These are phyloP conservation scores for Petunia hybrid DNA, from an alignment of 305 asterid species.

Conservation along the genomic window DNA sequence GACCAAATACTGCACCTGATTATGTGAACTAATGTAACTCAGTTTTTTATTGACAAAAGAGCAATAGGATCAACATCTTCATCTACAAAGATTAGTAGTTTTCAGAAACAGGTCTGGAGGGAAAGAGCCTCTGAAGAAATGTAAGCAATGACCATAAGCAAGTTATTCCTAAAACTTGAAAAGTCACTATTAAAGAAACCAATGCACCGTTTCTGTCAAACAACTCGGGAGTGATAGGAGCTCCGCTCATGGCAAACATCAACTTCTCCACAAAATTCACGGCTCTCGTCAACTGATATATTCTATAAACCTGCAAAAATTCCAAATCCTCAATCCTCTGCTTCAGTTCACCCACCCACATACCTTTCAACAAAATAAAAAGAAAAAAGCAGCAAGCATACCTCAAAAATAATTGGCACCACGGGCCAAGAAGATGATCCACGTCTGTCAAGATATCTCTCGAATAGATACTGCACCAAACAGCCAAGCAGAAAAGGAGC, in stretches of 20 bases:
- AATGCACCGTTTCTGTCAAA: constrained; percentile 63
- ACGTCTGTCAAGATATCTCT: constrained; percentile 53
- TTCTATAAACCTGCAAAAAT: constrained; percentile 74
- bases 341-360: background rate
- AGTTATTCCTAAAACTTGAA: constrained; percentile 68
- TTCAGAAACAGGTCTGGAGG: constrained; percentile 89
- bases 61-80: constrained; percentile 6
- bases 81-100: constrained; percentile 60
- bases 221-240: constrained; percentile 50
- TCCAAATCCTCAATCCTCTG: constrained; percentile 19
- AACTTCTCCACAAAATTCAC: constrained; percentile 63
- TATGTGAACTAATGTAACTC: background rate
- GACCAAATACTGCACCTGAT: background rate
- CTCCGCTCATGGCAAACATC: constrained; percentile 61
- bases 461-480: constrained; percentile 68
- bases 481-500: constrained; percentile 74
- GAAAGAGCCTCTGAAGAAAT: constrained; percentile 87
- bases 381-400: constrained; percentile 32
- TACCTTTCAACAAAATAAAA: background rate
- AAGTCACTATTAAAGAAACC: constrained; percentile 63
- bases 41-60: background rate
- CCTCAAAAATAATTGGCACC: constrained; percentile 90
- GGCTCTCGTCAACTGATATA: constrained; percentile 84
- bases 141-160: constrained; percentile 93
- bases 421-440: constrained; percentile 90